These are phyloP conservation scores for Aschersonia sp. DNA, from an alignment of 2,329 filamentous ascomycete species.

Conservation along the genomic window DNA sequence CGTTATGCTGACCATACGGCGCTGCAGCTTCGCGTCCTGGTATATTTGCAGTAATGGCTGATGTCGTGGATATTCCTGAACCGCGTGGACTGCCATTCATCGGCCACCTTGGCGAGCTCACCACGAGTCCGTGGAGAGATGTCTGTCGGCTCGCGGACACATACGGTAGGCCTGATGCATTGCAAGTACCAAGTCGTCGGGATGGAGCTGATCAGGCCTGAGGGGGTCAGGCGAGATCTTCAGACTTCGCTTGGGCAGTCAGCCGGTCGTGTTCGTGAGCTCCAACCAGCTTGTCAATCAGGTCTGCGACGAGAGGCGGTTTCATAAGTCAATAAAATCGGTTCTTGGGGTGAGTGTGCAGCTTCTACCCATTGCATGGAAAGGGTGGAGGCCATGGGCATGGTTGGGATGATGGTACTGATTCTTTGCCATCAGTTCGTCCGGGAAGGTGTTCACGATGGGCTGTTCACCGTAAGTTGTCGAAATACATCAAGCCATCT, in stretches of 20 bases:
- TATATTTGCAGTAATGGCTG: slow-evolving; percentile 13
- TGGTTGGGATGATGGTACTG: no score
- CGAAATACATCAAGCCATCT: not conserved
- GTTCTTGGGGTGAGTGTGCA: slow-evolving; percentile 23
- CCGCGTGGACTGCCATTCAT: slow-evolving; percentile 50
- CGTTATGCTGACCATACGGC: not conserved
- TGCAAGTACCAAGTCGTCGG: no score
- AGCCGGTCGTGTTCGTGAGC: slow-evolving; percentile 33
- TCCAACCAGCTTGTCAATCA: slow-evolving; percentile 46
- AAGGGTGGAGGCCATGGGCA: no score
- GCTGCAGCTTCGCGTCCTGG: not conserved
- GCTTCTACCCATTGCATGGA: not conserved
- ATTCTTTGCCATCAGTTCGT: slow-evolving; percentile 25
- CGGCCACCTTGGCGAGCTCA: slow-evolving; percentile 51
- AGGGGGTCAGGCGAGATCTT: slow-evolving; percentile 39
- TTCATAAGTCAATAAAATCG: slow-evolving; percentile 40
- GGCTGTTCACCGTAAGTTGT: slow-evolving; percentile 48
- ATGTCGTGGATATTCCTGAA: slow-evolving; percentile 39
- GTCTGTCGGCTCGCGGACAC: slow-evolving; percentile 44
- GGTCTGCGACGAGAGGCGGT: slow-evolving; percentile 50
- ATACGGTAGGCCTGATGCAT: slow-evolving; percentile 35
- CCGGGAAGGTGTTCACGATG: slow-evolving; percentile 46
- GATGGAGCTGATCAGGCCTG: not conserved
- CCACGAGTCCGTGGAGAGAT: slow-evolving; percentile 40
- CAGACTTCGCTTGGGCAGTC: slow-evolving; percentile 35